Conservation (phyloP, 2,329 filamentous ascomycete genomes). For the Ustilaginoidea virens region DNA sequence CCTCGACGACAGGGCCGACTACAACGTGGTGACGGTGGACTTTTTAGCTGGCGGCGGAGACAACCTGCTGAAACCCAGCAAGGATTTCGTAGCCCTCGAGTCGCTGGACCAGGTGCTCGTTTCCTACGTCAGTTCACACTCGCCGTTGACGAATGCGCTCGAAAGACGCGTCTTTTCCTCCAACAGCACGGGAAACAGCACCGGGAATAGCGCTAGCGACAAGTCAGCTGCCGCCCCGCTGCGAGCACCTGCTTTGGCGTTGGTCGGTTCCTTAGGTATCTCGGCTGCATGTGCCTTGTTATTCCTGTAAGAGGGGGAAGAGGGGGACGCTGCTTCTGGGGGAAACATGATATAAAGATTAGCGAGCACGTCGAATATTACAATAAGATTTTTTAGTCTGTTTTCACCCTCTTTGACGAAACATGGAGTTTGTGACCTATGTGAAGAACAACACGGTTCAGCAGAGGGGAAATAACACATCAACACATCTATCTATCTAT, state of each 20-base stretch:
- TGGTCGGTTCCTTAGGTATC: neutral
- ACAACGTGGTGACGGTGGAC: conserved; percentile 45
- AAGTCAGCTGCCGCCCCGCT: conserved; percentile 1
- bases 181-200: neutral
- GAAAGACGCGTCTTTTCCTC: conserved; percentile 21
- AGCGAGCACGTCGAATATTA: no score
- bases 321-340: no score
- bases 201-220: neutral
- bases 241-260: neutral
- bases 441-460: no score
- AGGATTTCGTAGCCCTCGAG: conserved; percentile 29
- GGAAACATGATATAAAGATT: no score
- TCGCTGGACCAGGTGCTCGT: conserved; percentile 38
- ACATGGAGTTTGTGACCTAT: no score
- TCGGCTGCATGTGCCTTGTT: no score
- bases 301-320: neutral
- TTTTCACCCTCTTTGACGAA: no score
- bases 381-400: no score
- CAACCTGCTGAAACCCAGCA: conserved; percentile 34
- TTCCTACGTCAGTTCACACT: conserved; percentile 30
- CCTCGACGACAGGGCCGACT: conserved; percentile 29
- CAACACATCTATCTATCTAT: no score
- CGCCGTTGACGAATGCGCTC: conserved; percentile 32
- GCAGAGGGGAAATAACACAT: no score
- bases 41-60: conserved; percentile 49